Percentiles rank a stretch among this genome's conserved stretches.
phyloP scores from a whole-genome alignment of 2,329 filamentous ascomycete species.

The Teratosphaeria epicoccoides region DNA sequence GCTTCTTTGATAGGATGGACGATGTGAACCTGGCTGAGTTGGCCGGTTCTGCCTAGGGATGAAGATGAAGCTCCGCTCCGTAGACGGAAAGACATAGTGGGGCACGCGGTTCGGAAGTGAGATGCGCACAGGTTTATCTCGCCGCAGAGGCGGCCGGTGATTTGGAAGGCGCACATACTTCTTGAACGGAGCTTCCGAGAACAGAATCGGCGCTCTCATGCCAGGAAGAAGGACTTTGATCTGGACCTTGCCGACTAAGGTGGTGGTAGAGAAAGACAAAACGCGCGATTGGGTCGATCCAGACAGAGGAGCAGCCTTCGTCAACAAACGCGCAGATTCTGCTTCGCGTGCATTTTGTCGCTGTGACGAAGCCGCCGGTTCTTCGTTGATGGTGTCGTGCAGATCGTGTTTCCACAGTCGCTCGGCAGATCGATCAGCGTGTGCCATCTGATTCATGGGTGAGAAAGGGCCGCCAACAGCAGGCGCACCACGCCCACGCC shows the following conservation, averaged over 20 bases:
- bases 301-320: conserved; percentile 5
- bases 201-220: conserved; percentile 60
- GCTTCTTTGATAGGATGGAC: conserved; percentile 51
- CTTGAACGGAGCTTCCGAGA: conserved; percentile 68
- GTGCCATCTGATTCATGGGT: conserved; percentile 35
- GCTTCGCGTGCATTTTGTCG: conserved; percentile 9
- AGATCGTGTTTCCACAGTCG: conserved; percentile 89
- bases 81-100: conserved; percentile 82
- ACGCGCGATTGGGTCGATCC: conserved; percentile 13
- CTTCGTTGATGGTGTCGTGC: conserved; percentile 53
- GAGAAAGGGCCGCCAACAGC: conserved; percentile 44
- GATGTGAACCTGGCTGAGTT: conserved; percentile 56
- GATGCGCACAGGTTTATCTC: conserved; percentile 92
- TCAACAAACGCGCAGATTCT: conserved; percentile 20
- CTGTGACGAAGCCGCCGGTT: conserved; percentile 3
- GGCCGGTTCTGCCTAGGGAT: conserved; percentile 88
- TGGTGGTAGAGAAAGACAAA: conserved; percentile 62
- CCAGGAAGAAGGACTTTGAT: conserved; percentile 71
- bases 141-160: conserved; percentile 82
- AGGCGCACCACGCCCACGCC: conserved; percentile 49
- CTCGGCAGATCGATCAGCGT: conserved; percentile 52
- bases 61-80: conserved; percentile 92
- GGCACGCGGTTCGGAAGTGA: conserved; percentile 71
- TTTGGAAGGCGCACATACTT: conserved; percentile 91
- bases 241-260: conserved; percentile 71